Percentiles rank a stretch among this genome's conserved stretches.
Evolutionary conservation across 495 filamentous ascomycete genomes (phyloP).

Genomic region (Cladorrhinum samala): DNA sequence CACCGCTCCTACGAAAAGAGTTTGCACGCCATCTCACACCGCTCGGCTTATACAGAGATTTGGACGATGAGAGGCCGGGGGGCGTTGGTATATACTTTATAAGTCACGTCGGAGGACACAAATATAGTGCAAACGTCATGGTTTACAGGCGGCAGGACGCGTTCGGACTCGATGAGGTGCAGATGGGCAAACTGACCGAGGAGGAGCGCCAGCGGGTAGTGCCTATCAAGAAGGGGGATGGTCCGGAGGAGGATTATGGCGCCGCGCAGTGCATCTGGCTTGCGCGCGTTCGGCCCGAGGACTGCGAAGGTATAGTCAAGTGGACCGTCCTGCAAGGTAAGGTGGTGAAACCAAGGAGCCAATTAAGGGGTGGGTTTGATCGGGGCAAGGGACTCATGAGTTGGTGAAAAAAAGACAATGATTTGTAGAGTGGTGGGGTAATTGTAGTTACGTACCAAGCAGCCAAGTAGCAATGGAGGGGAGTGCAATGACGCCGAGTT

Average conservation of each 20-base stretch:
- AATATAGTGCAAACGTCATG: constrained; percentile 88
- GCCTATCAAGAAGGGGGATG: constrained; percentile 18
- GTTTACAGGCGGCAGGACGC: constrained; percentile 68
- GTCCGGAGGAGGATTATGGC: constrained; percentile 31
- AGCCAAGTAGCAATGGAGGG: neutral
- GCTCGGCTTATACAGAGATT: constrained; percentile 76
- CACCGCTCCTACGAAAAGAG: constrained; percentile 78
- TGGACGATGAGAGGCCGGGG: constrained; percentile 78
- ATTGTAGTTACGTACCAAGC: too few relatives aligned
- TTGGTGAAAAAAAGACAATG: constrained; percentile 52
- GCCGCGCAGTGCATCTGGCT: constrained; percentile 92
- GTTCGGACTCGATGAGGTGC: constrained; percentile 45
- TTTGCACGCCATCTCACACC: constrained; percentile 85
- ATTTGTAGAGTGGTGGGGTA: neutral
- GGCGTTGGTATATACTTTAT: constrained; percentile 95
- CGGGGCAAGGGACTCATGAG: constrained; percentile 70
- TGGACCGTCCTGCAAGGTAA: constrained; percentile 91
- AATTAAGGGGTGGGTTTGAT: constrained; percentile 89
- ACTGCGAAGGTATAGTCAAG: constrained; percentile 88
- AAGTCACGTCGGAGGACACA: constrained; percentile 91
- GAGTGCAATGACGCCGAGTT: neutral
- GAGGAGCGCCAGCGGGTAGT: constrained; percentile 8
- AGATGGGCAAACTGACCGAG: constrained; percentile 30
- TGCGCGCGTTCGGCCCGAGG: constrained; percentile 78
- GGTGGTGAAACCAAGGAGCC: constrained; percentile 77